Base-by-base conservation (phyloP, 306 rosid genomes). In the Rosa lucieae region DNA sequence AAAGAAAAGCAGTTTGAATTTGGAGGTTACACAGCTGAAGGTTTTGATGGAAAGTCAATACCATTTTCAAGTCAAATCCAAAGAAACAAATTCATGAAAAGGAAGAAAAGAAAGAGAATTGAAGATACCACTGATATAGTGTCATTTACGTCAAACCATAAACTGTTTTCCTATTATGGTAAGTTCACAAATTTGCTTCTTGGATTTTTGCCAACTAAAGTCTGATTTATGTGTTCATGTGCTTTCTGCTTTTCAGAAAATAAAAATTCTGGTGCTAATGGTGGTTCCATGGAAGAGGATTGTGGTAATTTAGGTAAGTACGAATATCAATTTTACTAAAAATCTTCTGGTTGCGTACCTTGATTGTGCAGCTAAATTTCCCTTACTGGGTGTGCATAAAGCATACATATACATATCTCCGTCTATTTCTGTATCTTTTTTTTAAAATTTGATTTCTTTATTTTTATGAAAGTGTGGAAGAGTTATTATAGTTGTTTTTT, bases 81-180 rank as follows among this genome's bases (percentile, higher is more conserved):
- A 69, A 82, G 85, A 72, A 75, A 79, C 71, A 89, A 86, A 80
- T 77, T 79, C 48, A 85, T 87, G 90, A 92, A 83, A 87, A 89
- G 97, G 88, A 91, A 82, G 81, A 92, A 83, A 88, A 76, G 97
- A 74, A 85, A 76, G 82, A 89, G 84, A 85, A 82, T 83, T 78
- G 99, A 94, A 85, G 87, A 90, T 51, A 75, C 79, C 15, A 80
- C 71, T 43, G 92, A 92, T 86, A 48, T 79, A 62, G 78, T 46
- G 5, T 74, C 90, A 23, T 91, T 85, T 85, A 83, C 87, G 82
- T 80, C 88, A 32, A 83, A 86, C 37, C 99, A 92, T 78, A 80
- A 65, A 70, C 77, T 91, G 68, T 86, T 94, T 81, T 89, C 99
- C 48, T 89, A 87, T 79, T 79, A 62, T 47, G 95, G 97, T 94